phyloP scores from a whole-genome alignment of 192 early-diverging fungal species.

The Linnemannia hyalina region DNA sequence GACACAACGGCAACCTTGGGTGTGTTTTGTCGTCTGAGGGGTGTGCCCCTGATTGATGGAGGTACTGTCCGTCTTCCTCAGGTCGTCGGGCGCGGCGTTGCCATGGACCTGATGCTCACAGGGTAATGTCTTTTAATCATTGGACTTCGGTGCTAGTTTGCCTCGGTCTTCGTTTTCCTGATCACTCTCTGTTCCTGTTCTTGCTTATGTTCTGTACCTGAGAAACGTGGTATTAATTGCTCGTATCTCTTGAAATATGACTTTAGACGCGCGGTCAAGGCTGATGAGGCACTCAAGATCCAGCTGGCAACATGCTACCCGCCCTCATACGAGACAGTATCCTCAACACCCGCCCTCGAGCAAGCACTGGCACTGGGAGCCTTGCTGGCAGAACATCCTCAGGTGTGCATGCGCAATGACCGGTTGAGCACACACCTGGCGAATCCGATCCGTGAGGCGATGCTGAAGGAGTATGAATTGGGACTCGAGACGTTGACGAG shows the following conservation, averaged over 20 bases:
- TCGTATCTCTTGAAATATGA: no score
- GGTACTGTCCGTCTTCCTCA: conserved; percentile 63
- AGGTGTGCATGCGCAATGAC: conserved; percentile 61
- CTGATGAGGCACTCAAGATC: conserved; percentile 54
- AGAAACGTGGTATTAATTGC: neutral
- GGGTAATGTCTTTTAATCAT: conserved; percentile 26
- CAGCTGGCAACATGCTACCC: conserved; percentile 52
- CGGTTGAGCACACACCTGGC: conserved; percentile 44
- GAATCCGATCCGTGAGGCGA: conserved; percentile 52
- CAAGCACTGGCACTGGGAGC: conserved; percentile 51
- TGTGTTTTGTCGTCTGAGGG: conserved; percentile 63
- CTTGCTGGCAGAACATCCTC: conserved; percentile 55
- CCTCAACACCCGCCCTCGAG: conserved; percentile 36
- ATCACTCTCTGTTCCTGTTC: neutral
- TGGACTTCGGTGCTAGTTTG: neutral
- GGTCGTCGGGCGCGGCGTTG: conserved; percentile 61
- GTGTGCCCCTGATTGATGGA: conserved; percentile 68
- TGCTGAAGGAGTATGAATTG: conserved; percentile 56
- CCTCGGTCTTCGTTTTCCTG: neutral
- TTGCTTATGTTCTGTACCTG: neutral
- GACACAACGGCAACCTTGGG: conserved; percentile 57
- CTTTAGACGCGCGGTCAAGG: conserved; percentile 56
- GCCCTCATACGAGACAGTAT: conserved; percentile 40
- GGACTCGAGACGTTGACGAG: conserved; percentile 55
- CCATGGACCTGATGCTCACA: conserved; percentile 65